Percentiles rank a stretch among this genome's conserved stretches.
Evolutionary conservation across 768 basidiomycete species (phyloP).

Genomic region (Gloeostereum incarnatum): DNA sequence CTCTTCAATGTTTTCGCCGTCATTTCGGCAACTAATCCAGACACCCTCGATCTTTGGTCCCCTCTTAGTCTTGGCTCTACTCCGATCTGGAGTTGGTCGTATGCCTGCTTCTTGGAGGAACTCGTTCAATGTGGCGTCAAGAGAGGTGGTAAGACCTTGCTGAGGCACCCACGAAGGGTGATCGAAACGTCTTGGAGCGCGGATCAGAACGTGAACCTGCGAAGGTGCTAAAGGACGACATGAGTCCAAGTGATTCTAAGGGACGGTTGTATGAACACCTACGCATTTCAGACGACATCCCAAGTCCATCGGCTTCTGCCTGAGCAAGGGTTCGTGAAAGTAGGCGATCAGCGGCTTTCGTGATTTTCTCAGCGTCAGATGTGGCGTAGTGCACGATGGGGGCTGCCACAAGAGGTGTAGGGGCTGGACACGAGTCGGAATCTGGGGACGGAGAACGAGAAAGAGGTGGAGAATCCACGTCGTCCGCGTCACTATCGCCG

Average conservation of each 20-base stretch:
- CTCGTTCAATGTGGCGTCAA: constrained; percentile 28
- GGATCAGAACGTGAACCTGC: constrained; percentile 16
- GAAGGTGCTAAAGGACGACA: constrained; percentile 10
- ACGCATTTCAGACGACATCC: constrained; percentile 28
- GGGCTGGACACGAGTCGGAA: constrained; percentile 9
- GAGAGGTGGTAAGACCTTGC: constrained; percentile 26
- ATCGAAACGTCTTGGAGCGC: constrained; percentile 16
- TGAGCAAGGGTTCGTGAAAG: constrained; percentile 25
- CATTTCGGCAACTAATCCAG: constrained; percentile 23
- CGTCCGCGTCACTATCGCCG: constrained; percentile 8
- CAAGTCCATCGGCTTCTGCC: constrained; percentile 20
- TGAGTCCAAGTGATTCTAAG: not conserved
- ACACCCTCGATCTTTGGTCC: constrained; percentile 45
- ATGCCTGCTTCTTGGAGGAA: constrained; percentile 22
- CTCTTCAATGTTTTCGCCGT: not conserved
- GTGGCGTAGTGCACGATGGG: not conserved
- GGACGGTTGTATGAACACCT: constrained; percentile 1
- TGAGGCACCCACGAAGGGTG: constrained; percentile 20
- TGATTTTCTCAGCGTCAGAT: constrained; percentile 19
- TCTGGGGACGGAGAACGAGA: not conserved
- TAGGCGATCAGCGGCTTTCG: constrained; percentile 24
- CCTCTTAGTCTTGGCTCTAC: constrained; percentile 8
- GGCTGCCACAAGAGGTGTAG: not conserved
- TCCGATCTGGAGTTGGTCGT: not conserved
- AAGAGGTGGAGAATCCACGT: not conserved